Evolutionary conservation across 148 eudicot species (phyloP).

Genomic region (Cornus controversa): DNA sequence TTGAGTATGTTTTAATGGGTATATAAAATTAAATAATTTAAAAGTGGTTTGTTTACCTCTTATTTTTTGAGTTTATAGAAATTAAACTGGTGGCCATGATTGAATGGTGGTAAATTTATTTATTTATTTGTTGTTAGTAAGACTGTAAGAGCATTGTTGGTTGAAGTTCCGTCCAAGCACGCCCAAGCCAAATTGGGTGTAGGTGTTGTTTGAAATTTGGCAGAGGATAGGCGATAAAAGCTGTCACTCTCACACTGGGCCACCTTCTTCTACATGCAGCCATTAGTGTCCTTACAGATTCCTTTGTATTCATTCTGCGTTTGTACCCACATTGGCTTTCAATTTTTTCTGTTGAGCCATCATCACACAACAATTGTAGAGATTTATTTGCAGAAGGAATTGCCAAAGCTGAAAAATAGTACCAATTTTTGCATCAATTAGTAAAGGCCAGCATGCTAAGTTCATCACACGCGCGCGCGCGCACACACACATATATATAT

Average conservation of each 20-base stretch:
- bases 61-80: no score
- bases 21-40: no score
- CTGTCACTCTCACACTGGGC: background rate
- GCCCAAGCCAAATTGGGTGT: background rate
- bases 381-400: background rate
- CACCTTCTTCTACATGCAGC: background rate
- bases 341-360: no score
- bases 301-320: background rate
- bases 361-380: background rate
- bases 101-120: no score
- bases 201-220: background rate
- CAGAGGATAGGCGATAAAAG: background rate
- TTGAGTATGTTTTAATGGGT: no score
- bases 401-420: background rate
- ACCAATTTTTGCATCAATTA: background rate
- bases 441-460: background rate
- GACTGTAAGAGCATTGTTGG: background rate
- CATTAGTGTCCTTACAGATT: background rate
- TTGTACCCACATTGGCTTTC: background rate
- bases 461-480: no score
- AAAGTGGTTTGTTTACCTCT: no score
- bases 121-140: background rate
- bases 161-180: background rate
- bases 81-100: no score
- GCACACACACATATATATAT: no score